Evolutionary conservation across 345 rosid genomes (phyloP), one percentile per base, ranked within the genome.

Genomic region (Eucalyptus urophylla): DNA sequence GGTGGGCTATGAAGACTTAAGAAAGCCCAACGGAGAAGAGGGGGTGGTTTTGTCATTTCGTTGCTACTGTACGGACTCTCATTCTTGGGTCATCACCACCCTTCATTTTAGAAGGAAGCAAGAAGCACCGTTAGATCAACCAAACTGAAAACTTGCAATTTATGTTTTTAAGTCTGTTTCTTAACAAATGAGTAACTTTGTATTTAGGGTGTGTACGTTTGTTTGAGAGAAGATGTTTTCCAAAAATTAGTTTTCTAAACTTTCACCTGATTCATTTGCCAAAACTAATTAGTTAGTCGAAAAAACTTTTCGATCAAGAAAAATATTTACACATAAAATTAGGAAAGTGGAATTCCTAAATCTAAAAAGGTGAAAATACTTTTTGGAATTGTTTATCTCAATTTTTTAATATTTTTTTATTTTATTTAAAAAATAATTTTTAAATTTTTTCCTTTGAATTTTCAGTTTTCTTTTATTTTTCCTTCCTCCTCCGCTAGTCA

Each of bases 211-310:
- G 6, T 6, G 53, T 50, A 6, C 3, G 56, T 53, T 53, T 17
- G 56, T 17, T 53, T 19, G 56, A 53, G 56, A 3, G 56, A 53
- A 53, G 0, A 19, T 19, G 9, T 53, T 19, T 24, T 56, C 9
- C 3, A 0, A 1, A 25, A 56, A 1, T 56, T 56, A 24, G 4
- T 56, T 56, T 24, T 56, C 2, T 24, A 0, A 56, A 56, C 29
- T 56, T 56, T 56, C 14, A 56, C 2, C 0, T 0, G 0, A 1
- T 56, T 56, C 3, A 10, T 56, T 56, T 25, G 27, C 29, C 29
- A 25, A 56, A 24, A 56, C 2, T 24, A 14, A 24, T 56, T 56
- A 10, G 29, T 56, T 25, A 56, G 24, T 11, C 0, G 29, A 56
- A 24, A 56, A 56, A 1, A 10, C 1, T 24, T 56, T 24, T 24